phyloP scores from a whole-genome alignment of 257 asterid genomes.

The Echium plantagineum region DNA sequence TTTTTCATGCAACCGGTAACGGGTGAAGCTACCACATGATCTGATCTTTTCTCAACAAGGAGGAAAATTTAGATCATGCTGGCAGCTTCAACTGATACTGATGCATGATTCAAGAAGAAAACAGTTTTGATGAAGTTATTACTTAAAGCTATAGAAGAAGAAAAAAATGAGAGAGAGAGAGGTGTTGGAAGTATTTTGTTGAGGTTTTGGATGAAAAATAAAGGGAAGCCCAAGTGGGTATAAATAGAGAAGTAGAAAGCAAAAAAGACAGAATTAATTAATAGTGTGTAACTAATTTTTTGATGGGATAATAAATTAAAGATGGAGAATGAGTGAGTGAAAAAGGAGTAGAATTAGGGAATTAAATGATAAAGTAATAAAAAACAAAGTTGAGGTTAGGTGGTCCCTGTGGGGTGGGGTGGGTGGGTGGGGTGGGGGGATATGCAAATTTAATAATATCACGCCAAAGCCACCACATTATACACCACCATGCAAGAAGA shows the following conservation, averaged over 20 bases:
- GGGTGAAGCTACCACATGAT: constrained; percentile 31
- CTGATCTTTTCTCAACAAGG: constrained; percentile 20
- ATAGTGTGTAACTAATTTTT: constrained; percentile 1
- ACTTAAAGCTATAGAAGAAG: background rate
- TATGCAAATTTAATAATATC: constrained; percentile 40
- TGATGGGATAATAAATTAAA: constrained; percentile 16
- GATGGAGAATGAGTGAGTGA: constrained; percentile 24
- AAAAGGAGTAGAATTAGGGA: constrained; percentile 12
- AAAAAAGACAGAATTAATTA: constrained; percentile 1
- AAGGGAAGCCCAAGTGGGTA: constrained; percentile 15
- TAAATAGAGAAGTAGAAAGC: constrained; percentile 24
- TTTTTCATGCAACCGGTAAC: constrained; percentile 18
- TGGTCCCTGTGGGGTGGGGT: constrained; percentile 20
- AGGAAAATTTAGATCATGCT: constrained; percentile 28
- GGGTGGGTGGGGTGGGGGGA: background rate
- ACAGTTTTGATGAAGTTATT: background rate
- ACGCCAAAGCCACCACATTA: constrained; percentile 24
- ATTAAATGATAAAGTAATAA: constrained; percentile 13
- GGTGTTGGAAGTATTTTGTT: constrained; percentile 5
- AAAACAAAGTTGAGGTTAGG: constrained; percentile 19
- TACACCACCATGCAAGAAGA: constrained; percentile 23
- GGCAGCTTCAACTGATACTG: constrained; percentile 30
- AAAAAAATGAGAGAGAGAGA: background rate
- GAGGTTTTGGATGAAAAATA: constrained; percentile 11
- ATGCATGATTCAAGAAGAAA: constrained; percentile 15